phyloP scores from a whole-genome alignment of 2,329 filamentous ascomycete species.

The Trichothecium sympodiale region DNA sequence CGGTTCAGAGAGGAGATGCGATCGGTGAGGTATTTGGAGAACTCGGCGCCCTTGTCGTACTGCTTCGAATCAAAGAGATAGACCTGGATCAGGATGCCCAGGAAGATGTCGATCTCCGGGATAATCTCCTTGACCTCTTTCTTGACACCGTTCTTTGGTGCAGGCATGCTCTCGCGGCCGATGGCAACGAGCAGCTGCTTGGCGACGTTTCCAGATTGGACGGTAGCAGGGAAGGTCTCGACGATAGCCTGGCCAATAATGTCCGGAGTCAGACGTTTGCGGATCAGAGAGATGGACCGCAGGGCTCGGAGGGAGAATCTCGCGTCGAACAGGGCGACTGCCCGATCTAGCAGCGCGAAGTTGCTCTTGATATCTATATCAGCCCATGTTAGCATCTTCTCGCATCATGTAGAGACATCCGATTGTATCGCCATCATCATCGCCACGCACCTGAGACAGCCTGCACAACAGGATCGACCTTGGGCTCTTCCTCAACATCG shows the following conservation, averaged over 20 bases:
- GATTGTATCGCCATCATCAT: neutral
- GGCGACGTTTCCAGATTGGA: slow-evolving; percentile 51
- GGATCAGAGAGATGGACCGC: slow-evolving; percentile 88
- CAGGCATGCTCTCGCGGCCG: slow-evolving; percentile 50
- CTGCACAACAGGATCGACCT: slow-evolving; percentile 50
- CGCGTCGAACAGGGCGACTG: slow-evolving; percentile 85
- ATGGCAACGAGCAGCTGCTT: slow-evolving; percentile 61
- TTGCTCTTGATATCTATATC: slow-evolving; percentile 86
- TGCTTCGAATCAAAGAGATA: slow-evolving; percentile 79
- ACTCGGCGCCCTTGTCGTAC: slow-evolving; percentile 67
- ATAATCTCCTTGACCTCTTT: slow-evolving; percentile 66
- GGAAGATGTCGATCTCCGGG: slow-evolving; percentile 80
- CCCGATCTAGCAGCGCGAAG: slow-evolving; percentile 82
- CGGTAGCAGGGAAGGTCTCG: slow-evolving; percentile 60
- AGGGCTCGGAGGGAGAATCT: slow-evolving; percentile 91
- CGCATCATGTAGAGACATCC: neutral
- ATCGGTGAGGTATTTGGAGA: slow-evolving; percentile 75
- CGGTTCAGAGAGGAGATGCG: slow-evolving; percentile 84
- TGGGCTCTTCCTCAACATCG: slow-evolving; percentile 40
- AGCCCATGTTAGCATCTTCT: neutral
- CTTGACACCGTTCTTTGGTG: slow-evolving; percentile 43
- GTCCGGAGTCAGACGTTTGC: slow-evolving; percentile 78
- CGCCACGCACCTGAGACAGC: slow-evolving; percentile 44
- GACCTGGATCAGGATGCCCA: slow-evolving; percentile 78
- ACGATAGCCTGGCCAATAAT: slow-evolving; percentile 71